Evolutionary conservation across 2,329 filamentous ascomycete species (phyloP), one percentile per base, ranked within the genome.

Genomic region (Nemania abortiva): DNA sequence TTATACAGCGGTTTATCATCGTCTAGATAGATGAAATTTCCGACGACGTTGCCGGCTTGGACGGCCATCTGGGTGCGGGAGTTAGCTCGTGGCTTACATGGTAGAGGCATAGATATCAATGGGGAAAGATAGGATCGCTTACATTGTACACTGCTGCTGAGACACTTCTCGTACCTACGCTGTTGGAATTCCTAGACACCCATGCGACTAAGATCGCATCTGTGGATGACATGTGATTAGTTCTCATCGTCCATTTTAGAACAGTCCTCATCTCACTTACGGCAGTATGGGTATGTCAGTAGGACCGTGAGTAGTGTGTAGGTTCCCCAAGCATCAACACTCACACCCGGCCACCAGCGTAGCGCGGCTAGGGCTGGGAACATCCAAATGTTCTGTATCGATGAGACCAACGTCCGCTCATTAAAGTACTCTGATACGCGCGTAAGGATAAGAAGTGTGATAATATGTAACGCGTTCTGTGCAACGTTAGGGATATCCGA

Each of bases 121-220:
- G 31, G 47, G 22, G 52, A 15, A 45, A 49, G 1, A n/a, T 15
- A 3, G 39, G 2, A 10, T 15, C 20, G 71, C 77, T 71, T 71
- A 82, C 80, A 70, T 90, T 90, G 76, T 90, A 90, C 7, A 89
- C 73, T 0, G 87, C 88, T 0, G 87, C 85, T 0, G 87, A 86
- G 2, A 91, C 86, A 5, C 88, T 86, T 5, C 89, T 79, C 1
- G 87, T 88, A 24, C 88, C 82, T 3, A 90, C 89, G 22, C 84
- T 86, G 65, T 88, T 88, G 0, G 87, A 84, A 72, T 91, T 91
- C 63, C 85, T 84, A 3, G 86, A 88, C 1, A 83, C 86, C 82
- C 87, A 87, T 0, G 85, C 88, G 0, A 89, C 88, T 1, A 89
- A 79, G 34, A 90, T 86, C 0, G 89, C 87, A 74, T 90, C 85